Base-by-base conservation (phyloP, 306 rosid genomes). In the Castanopsis chinensis region DNA sequence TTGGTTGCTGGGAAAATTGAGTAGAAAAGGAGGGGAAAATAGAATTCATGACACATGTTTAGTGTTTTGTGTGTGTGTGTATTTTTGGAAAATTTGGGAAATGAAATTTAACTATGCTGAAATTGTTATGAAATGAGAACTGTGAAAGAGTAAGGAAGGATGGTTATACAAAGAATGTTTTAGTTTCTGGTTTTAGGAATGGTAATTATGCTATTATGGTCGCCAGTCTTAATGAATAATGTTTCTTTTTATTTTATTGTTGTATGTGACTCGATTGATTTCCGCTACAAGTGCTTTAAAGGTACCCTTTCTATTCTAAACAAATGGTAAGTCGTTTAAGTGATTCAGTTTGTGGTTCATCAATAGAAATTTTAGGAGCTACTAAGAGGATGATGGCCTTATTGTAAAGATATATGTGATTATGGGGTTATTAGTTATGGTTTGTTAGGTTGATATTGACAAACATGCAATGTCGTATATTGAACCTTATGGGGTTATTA, bases 271-370 rank as follows among this genome's bases (percentile, higher is more conserved):
- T 64, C 0, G 41, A 21, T 20, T 64, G 4, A 15, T 64, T 64
- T 64, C 41, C 30, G 5, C 45, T 78, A 68, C 37, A 83, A 83
- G 83, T 57, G 17, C 58, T 69, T 74, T 83, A 73, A 83, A 78
- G 70, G 73, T 73, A n/a, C 82, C 86, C 3, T 83, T 57, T 69
- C 59, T 83, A 68, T 83, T 83, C 74, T 83, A 78, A 79, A 78
- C 86, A 20, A 83, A 83, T 28, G 83, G 86, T 83, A 64, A 78
- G 80, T 65, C 4, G 25, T 69, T 70, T 17, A 4, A 17, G 52
- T 21, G 69, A 3, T 32, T 52, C 6, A 3, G 1, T 76, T 15
- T 9, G 21, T 5, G 11, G 1, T 8, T n/a, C 55, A 33, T 37
- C 20, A 10, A 4, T 4, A 11, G 9, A 41, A 63, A 27, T 21